phyloP scores from a whole-genome alignment of 2,329 filamentous ascomycete genomes.

The Coniochaeta prunicola region DNA sequence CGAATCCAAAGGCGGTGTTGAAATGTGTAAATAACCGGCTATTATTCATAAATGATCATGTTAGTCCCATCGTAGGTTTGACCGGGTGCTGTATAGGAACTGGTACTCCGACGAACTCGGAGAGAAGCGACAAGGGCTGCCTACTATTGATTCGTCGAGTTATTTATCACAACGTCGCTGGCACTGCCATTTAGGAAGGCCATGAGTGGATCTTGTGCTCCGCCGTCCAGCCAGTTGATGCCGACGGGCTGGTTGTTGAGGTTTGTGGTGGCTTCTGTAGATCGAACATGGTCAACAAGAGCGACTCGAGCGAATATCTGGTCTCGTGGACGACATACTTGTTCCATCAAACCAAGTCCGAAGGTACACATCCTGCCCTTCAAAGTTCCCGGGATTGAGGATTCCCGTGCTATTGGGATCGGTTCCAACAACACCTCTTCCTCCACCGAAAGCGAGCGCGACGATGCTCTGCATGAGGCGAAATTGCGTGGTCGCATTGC shows the following conservation, averaged over 20 bases:
- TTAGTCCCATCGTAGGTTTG: background rate
- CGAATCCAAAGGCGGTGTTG: slow-evolving; percentile 18
- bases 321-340: background rate
- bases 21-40: slow-evolving; percentile 22
- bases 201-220: slow-evolving; percentile 16
- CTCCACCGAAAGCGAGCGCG: slow-evolving; percentile 20
- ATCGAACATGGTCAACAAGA: background rate
- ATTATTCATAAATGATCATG: background rate
- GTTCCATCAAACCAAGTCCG: slow-evolving; percentile 23
- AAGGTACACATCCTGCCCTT: slow-evolving; percentile 15
- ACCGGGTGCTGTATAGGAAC: background rate
- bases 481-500: slow-evolving; percentile 16
- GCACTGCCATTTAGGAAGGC: slow-evolving; percentile 17
- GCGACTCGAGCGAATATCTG: background rate
- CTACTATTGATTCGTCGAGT: slow-evolving; percentile 21
- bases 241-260: slow-evolving; percentile 17
- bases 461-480: slow-evolving; percentile 21
- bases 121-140: background rate
- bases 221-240: slow-evolving; percentile 23
- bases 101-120: background rate
- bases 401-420: slow-evolving; percentile 18
- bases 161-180: slow-evolving; percentile 11
- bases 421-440: slow-evolving; percentile 8
- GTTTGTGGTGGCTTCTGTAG: slow-evolving; percentile 16
- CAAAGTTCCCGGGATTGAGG: slow-evolving; percentile 17